phyloP scores from a whole-genome alignment of 495 filamentous ascomycete species.

The Penicillium robsamsonii region DNA sequence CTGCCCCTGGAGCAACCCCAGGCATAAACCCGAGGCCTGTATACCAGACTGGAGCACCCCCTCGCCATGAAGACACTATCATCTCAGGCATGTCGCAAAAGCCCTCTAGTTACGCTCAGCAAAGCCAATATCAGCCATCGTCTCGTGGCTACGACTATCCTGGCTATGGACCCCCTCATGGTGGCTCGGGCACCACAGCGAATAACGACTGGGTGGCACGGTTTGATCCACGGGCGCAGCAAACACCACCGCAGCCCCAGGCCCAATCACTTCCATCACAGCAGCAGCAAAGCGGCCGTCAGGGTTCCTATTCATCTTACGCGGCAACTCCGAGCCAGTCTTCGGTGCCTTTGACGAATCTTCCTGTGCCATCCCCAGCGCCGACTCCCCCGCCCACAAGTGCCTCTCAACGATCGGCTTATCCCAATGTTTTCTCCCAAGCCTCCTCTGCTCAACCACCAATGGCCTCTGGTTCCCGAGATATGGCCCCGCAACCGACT shows the following conservation, averaged over 20 bases:
- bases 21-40: constrained; percentile 15
- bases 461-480: constrained; percentile 29
- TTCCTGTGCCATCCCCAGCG: constrained; percentile 37
- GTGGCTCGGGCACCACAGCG: constrained; percentile 27
- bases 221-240: constrained; percentile 45
- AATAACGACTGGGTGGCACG: constrained; percentile 49
- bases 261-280: constrained; percentile 24
- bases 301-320: constrained; percentile 35
- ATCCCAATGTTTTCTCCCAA: constrained; percentile 38
- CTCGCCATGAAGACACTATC: constrained; percentile 30
- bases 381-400: constrained; percentile 42
- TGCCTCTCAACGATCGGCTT: constrained; percentile 34
- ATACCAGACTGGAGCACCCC: constrained; percentile 19
- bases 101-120: constrained; percentile 28
- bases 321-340: constrained; percentile 28
- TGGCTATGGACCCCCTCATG: constrained; percentile 28
- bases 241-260: constrained; percentile 28
- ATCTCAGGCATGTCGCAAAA: constrained; percentile 21
- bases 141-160: constrained; percentile 42
- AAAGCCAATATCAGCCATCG: constrained; percentile 29
- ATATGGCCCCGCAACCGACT: constrained; percentile 29
- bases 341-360: constrained; percentile 25
- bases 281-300: constrained; percentile 27
- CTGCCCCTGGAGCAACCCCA: constrained; percentile 14
- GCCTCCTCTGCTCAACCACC: constrained; percentile 25